phyloP scores from a whole-genome alignment of 129 eudicot genomes.

The Kitagawia praeruptora region DNA sequence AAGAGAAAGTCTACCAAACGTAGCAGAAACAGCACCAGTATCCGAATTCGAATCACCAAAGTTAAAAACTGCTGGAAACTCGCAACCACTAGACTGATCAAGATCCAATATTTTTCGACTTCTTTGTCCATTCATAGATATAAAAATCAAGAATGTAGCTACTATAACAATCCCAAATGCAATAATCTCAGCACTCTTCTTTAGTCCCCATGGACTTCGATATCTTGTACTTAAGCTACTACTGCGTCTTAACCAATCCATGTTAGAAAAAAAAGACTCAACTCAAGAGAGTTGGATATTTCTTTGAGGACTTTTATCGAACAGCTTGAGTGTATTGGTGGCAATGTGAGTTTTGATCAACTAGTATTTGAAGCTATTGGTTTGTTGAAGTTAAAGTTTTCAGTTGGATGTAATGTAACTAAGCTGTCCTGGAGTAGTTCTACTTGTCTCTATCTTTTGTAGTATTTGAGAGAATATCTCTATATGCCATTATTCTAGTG shows the following conservation, averaged over 20 bases:
- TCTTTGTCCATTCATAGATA: slow-evolving; percentile 2
- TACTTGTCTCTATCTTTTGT: no score
- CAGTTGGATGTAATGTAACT: no score
- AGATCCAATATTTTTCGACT: background rate
- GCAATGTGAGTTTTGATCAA: background rate
- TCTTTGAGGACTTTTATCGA: background rate
- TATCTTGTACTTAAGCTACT: background rate
- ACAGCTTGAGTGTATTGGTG: background rate
- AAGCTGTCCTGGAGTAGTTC: no score
- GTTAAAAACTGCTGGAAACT: slow-evolving; percentile 47
- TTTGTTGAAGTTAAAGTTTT: no score
- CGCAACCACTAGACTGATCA: slow-evolving; percentile 23
- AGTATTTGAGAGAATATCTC: no score
- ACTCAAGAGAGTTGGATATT: background rate
- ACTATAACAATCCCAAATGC: slow-evolving; percentile 14
- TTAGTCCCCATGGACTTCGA: slow-evolving; percentile 7
- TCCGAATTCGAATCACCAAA: slow-evolving; percentile 63
- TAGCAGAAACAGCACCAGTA: slow-evolving; percentile 43
- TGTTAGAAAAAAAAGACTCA: background rate
- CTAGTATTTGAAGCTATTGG: background rate
- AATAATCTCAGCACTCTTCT: slow-evolving; percentile 5
- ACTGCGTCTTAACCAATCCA: slow-evolving; percentile 7
- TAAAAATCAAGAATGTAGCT: slow-evolving; percentile 21
- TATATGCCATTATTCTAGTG: no score
- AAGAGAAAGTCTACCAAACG: slow-evolving; percentile 19